Base-by-base conservation (phyloP, 106 monocot species). In the Acorus gramineus region DNA sequence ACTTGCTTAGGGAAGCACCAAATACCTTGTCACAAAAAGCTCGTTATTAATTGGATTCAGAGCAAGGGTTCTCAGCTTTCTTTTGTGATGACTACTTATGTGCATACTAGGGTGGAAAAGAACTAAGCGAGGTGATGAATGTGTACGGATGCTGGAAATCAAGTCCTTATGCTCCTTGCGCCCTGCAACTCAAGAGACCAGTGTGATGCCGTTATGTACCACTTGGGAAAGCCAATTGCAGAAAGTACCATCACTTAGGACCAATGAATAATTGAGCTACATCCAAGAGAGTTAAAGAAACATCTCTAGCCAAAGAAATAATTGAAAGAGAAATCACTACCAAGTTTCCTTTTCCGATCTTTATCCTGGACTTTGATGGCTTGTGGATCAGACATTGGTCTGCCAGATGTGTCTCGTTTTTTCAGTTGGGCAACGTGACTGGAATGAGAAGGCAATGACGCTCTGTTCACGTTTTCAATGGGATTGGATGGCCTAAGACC, bases 51-150 rank as follows among this genome's bases (percentile, higher is more conserved):
- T 56, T 4, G 83, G 83, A 64, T 74, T 79, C 5, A 81, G 59
- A 11, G 67, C 90, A 62, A 91, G 86, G 64, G 83, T 61, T 57
- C 86, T 76, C 70, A 86, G 52, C 62, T 91, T 91, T 72, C 90
- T 79, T 60, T 83, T 91, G 60, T 91, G 90, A 63, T 91, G 81
- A 59, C 90, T 91, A 1, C 74, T 57, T 11, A 84, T 59, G 6
- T 74, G 55, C 5, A 28, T 74, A 54, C 80, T 69, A 5, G 64
- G 7, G 46, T 74, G 67, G 60, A 91, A 78, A 28, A 49, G 11
- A 44, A 86, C 67, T 10, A 43, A 13, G 8, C 9, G 12, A 4
- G 90, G 71, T 42, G 76, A 76, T 8, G 83, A 73, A 57, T 57
- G 74, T 5, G 47, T 72, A 8, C 78, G 65, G 28, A 91, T 53